A percentile compares a stretch with the other conserved stretches of the same genome.
These are phyloP conservation scores for Candida coquimbonensis DNA, from an alignment of 805 yeast species.

Conservation along the genomic window DNA sequence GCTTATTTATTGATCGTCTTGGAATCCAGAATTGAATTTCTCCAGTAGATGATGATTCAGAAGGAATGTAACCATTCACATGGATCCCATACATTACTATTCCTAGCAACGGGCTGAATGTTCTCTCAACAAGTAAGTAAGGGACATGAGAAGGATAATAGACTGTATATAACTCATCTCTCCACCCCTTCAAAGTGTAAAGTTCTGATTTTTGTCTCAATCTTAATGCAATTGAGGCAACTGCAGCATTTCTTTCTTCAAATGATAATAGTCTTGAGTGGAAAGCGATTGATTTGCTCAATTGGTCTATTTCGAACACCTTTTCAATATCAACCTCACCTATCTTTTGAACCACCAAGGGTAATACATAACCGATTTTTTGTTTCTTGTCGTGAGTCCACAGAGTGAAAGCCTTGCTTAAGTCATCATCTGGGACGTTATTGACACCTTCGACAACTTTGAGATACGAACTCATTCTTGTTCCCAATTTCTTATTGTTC, in stretches of 20 bases:
- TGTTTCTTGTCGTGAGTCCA: slow-evolving; percentile 14
- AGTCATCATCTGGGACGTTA: slow-evolving; percentile 17
- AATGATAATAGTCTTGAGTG: slow-evolving; percentile 26
- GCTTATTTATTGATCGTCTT: slow-evolving; percentile 65
- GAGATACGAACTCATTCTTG: background rate
- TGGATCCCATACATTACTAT: slow-evolving; percentile 89
- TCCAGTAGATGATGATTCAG: slow-evolving; percentile 30
- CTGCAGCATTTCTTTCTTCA: slow-evolving; percentile 32
- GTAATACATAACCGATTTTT: slow-evolving; percentile 10
- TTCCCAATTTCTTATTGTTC: background rate
- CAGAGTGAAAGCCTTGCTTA: slow-evolving; percentile 4
- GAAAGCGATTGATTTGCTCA: slow-evolving; percentile 23
- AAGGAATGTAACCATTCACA: slow-evolving; percentile 67
- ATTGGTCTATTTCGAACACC: background rate
- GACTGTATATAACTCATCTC: slow-evolving; percentile 74
- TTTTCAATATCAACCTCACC: background rate
- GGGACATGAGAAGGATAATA: slow-evolving; percentile 48
- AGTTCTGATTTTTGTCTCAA: slow-evolving; percentile 33
- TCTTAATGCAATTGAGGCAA: slow-evolving; percentile 35
- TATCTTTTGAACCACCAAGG: slow-evolving; percentile 9
- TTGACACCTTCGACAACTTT: slow-evolving; percentile 16
- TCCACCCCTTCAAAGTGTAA: slow-evolving; percentile 61
- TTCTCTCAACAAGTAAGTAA: slow-evolving; percentile 71
- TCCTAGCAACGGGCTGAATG: slow-evolving; percentile 76
- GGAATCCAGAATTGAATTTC: slow-evolving; percentile 74